phyloP scores from a whole-genome alignment of 23 red algal genomes.

The Chondrus crispus region DNA sequence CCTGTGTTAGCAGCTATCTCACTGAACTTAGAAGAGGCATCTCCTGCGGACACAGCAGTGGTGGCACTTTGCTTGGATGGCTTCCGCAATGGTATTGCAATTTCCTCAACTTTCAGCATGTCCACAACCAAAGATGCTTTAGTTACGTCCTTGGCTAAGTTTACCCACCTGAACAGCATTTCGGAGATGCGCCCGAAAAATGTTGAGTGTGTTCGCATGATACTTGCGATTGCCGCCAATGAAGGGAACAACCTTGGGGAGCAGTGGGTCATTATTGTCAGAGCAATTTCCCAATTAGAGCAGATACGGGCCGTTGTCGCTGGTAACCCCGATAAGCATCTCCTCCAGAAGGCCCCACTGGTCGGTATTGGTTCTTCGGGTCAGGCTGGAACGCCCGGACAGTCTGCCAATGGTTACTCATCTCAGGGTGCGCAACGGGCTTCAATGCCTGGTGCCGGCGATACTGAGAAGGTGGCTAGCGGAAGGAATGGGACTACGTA shows the following conservation, averaged over 20 bases:
- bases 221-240: slow-evolving; percentile 79
- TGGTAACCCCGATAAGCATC: slow-evolving; percentile 43
- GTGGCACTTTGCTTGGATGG: slow-evolving; percentile 75
- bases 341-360: slow-evolving; percentile 48
- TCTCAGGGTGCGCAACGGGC: neutral
- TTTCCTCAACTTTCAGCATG: slow-evolving; percentile 88
- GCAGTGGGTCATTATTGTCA: slow-evolving; percentile 79
- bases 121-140: slow-evolving; percentile 75
- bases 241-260: slow-evolving; percentile 91
- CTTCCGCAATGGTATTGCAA: slow-evolving; percentile 73
- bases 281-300: slow-evolving; percentile 81
- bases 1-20: slow-evolving; percentile 83
- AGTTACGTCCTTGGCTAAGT: slow-evolving; percentile 82
- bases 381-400: neutral
- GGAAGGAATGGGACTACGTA: neutral
- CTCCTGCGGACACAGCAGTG: slow-evolving; percentile 27
- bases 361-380: slow-evolving; percentile 2
- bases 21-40: slow-evolving; percentile 71
- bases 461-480: neutral
- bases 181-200: slow-evolving; percentile 86
- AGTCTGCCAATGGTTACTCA: neutral
- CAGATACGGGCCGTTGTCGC: slow-evolving; percentile 59
- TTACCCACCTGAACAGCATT: slow-evolving; percentile 81
- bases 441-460: neutral
- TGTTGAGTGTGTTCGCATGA: slow-evolving; percentile 83